Conservation (phyloP, 2,329 filamentous ascomycete genomes). For the Rosellinia necatrix region DNA sequence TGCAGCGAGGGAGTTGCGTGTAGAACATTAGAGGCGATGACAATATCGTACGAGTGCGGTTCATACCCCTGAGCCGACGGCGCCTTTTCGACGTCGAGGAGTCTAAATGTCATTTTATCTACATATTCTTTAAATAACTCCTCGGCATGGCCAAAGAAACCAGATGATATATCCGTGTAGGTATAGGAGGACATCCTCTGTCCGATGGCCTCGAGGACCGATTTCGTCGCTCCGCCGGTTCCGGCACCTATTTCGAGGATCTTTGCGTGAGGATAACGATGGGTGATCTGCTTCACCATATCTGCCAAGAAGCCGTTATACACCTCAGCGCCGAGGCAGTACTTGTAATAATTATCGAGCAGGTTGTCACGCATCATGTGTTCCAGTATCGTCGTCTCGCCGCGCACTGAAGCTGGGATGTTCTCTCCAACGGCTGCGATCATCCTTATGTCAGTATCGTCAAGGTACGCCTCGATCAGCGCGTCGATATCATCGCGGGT, state of each 20-base stretch:
- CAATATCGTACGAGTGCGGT: slow-evolving; percentile 38
- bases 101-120: slow-evolving; percentile 40
- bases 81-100: slow-evolving; percentile 40
- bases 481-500: neutral
- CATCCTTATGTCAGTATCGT: slow-evolving; percentile 25
- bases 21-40: slow-evolving; percentile 42
- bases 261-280: slow-evolving; percentile 39
- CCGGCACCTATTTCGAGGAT: slow-evolving; percentile 48
- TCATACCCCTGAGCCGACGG: slow-evolving; percentile 39
- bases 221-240: slow-evolving; percentile 46
- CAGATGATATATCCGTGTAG: slow-evolving; percentile 49
- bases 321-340: slow-evolving; percentile 21
- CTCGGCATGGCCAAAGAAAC: slow-evolving; percentile 44
- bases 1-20: slow-evolving; percentile 36
- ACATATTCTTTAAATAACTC: slow-evolving; percentile 36
- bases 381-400: slow-evolving; percentile 41
- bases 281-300: slow-evolving; percentile 42
- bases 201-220: slow-evolving; percentile 41
- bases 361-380: slow-evolving; percentile 39
- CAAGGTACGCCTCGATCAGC: neutral
- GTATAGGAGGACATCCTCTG: slow-evolving; percentile 45
- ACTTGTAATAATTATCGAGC: slow-evolving; percentile 31
- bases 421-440: slow-evolving; percentile 39
- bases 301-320: slow-evolving; percentile 31
- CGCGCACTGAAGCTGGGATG: slow-evolving; percentile 39